Evolutionary conservation across 2,329 filamentous ascomycete genomes (phyloP).

Genomic region (Diplocarpon mali): DNA sequence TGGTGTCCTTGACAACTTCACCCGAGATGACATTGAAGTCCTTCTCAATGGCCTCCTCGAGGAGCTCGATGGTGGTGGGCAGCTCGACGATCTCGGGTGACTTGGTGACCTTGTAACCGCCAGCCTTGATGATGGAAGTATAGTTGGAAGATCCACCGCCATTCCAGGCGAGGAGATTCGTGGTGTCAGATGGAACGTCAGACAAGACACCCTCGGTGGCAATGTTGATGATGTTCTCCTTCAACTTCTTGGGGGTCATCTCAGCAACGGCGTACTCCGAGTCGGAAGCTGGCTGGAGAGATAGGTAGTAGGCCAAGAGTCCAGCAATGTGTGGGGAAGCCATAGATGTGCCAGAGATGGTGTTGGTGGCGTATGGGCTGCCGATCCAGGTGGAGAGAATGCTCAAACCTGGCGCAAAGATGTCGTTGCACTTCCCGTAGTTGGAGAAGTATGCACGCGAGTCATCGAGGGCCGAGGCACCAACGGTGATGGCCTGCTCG

Average conservation of each 20-base stretch:
- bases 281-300: constrained; percentile 80
- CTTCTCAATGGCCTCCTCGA: constrained; percentile 48
- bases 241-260: constrained; percentile 89
- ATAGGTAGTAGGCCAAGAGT: constrained; percentile 95
- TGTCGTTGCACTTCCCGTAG: constrained; percentile 98
- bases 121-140: constrained; percentile 64
- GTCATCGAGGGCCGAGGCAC: constrained; percentile 85
- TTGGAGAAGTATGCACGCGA: constrained; percentile 99
- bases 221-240: constrained; percentile 75
- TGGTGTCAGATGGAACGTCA: constrained; percentile 76
- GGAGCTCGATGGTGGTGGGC: constrained; percentile 44
- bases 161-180: constrained; percentile 98
- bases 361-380: constrained; percentile 92
- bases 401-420: constrained; percentile 95
- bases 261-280: constrained; percentile 84
- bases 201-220: constrained; percentile 67
- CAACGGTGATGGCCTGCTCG: constrained; percentile 85
- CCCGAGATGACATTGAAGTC: constrained; percentile 45
- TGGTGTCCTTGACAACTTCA: constrained; percentile 43
- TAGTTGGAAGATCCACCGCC: constrained; percentile 92
- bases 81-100: constrained; percentile 35
- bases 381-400: constrained; percentile 98
- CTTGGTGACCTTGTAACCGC: constrained; percentile 53
- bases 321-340: constrained; percentile 93
- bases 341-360: constrained; percentile 99